Base-by-base conservation (phyloP, 1,284 basidiomycete genomes). In the Cryptococcus amylolentus region DNA sequence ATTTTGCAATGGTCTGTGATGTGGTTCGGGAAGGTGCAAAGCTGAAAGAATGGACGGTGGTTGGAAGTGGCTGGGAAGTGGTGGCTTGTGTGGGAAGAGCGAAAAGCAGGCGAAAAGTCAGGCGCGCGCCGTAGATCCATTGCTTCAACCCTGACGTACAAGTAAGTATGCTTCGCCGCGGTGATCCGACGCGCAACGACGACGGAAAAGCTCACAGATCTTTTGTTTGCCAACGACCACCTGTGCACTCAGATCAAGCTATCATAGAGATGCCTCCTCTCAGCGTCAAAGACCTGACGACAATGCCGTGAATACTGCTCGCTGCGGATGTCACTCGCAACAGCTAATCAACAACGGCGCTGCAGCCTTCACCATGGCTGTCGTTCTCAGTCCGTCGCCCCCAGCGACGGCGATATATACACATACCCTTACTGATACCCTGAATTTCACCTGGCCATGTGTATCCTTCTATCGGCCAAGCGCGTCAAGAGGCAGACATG, bases 291-390 rank as follows among this genome's bases (percentile, higher is more conserved):
- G 67, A 70, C 50, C 59, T 65, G 38, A 62, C n/a, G n/a, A n/a
- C 64, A 31, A 70, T 70, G 67, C 68, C 68, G 67, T 69, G 47
- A 51, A 65, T 46, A 28, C n/a, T 7, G 14, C n/a, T 42, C 7
- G 16, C 14, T 8, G 41, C 52, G 6, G n/a, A 20, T 27, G 18
- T 20, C 18, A 18, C 28, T 2, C 38, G n/a, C 2, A 14, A 49
- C 41, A 16, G 39, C n/a, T 20, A 31, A 12, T 26, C 28, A 51
- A 23, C 38, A 40, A 27, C 46, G 68, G 65, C 9, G 53, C 63
- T 12, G 67, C 65, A 28, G 69, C 69, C 39, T 70, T 71, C 49
- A 56, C 61, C n/a, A 70, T 69, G 67, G 65, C 65, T 35, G 64
- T 70, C 40, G 62, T 70, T 10, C 58, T 69, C 31, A 55, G 66